Conservation (phyloP, 1,284 basidiomycete species). For the Apiotrichum brassicae region DNA sequence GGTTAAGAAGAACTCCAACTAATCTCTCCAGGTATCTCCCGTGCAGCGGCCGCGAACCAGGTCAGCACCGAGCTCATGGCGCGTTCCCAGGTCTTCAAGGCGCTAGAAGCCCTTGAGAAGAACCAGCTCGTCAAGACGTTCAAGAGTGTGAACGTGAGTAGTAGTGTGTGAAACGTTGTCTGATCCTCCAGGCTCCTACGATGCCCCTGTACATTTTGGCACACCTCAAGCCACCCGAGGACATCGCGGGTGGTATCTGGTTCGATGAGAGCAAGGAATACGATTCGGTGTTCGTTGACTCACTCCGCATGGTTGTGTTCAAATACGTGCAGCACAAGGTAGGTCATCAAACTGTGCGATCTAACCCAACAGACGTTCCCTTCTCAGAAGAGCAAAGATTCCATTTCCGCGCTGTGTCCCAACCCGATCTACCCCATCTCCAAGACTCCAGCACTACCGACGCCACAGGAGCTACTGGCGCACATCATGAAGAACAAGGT, state of each 20-base stretch:
- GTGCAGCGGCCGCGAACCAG: conserved; percentile 18
- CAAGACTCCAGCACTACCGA: conserved; percentile 28
- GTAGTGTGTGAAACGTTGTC: background rate
- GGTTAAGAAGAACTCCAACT: too few relatives aligned
- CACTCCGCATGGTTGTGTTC: conserved; percentile 29
- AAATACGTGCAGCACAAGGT: conserved; percentile 30
- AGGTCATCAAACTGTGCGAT: conserved; percentile 2
- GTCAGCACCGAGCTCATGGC: conserved; percentile 33
- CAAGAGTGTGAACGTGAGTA: conserved; percentile 42
- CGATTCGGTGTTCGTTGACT: conserved; percentile 39
- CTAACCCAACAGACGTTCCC: conserved; percentile 28
- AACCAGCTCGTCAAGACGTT: conserved; percentile 38
- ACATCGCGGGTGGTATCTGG: conserved; percentile 45
- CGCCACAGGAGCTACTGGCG: conserved; percentile 30
- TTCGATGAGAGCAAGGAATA: conserved; percentile 44
- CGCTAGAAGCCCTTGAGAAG: conserved; percentile 36
- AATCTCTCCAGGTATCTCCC: conserved; percentile 24
- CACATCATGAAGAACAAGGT: conserved; percentile 30
- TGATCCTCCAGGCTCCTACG: conserved; percentile 32
- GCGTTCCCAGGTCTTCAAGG: conserved; percentile 30
- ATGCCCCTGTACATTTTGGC: conserved; percentile 37
- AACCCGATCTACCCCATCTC: conserved; percentile 30
- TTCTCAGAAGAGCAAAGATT: conserved; percentile 15
- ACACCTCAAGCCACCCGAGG: conserved; percentile 39
- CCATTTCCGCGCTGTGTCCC: conserved; percentile 17